Evolutionary conservation across 2,329 filamentous ascomycete genomes (phyloP).

Genomic region (Chalara sp.): DNA sequence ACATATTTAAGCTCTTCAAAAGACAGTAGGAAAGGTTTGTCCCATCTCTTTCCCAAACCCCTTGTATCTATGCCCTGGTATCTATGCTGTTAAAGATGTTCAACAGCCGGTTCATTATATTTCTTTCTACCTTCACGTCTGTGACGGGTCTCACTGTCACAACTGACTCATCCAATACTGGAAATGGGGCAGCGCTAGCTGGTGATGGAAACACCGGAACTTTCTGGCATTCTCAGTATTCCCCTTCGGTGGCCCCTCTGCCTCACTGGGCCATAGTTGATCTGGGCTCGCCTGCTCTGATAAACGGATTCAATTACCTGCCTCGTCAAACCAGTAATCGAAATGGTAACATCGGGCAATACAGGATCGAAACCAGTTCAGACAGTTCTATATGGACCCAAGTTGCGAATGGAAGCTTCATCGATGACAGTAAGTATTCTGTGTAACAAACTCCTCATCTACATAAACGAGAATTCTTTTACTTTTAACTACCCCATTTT

Average conservation of each 20-base stretch:
- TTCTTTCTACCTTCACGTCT: too few relatives aligned
- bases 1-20: too few relatives aligned
- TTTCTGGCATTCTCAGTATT: conserved; percentile 29
- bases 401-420: conserved; percentile 15
- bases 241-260: conserved; percentile 16
- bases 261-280: conserved; percentile 29
- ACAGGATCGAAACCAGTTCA: conserved; percentile 16
- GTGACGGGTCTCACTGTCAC: background rate
- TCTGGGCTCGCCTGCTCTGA: conserved; percentile 23
- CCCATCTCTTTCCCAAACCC: too few relatives aligned
- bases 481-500: too few relatives aligned
- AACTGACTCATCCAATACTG: conserved; percentile 17
- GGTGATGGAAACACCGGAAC: conserved; percentile 23
- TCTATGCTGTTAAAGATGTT: too few relatives aligned
- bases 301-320: conserved; percentile 27
- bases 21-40: too few relatives aligned
- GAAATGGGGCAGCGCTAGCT: too few relatives aligned
- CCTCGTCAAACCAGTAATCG: conserved; percentile 27
- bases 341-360: conserved; percentile 31
- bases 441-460: too few relatives aligned
- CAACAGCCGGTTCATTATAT: too few relatives aligned
- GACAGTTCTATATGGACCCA: conserved; percentile 1
- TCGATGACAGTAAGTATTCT: conserved; percentile 2
- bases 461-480: too few relatives aligned
- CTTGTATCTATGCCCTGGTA: too few relatives aligned